Evolutionary conservation across 257 asterid genomes (phyloP).

Genomic region (Jasminum sambac): DNA sequence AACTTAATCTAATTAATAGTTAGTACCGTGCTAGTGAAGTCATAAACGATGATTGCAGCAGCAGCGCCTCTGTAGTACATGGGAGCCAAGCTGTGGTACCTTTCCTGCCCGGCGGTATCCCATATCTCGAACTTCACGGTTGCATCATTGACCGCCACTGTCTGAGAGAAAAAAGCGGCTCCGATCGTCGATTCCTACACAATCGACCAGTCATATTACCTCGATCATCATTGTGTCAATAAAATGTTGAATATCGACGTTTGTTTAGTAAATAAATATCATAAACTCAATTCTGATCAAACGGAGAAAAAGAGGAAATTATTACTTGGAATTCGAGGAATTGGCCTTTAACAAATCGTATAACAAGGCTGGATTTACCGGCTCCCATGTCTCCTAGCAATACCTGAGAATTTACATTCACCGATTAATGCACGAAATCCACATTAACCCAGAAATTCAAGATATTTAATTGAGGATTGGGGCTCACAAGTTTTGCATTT

Average conservation of each 20-base stretch:
- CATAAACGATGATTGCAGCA: conserved; percentile 92
- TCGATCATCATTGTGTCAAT: neutral
- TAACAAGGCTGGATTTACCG: conserved; percentile 90
- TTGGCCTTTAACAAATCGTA: conserved; percentile 93
- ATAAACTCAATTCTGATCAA: neutral
- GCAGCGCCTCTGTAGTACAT: conserved; percentile 99
- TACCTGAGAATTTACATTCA: conserved; percentile 47
- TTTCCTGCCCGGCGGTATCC: conserved; percentile 99
- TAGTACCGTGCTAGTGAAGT: conserved; percentile 88
- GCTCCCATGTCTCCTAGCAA: conserved; percentile 95
- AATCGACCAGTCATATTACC: neutral
- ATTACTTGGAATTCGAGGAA: conserved; percentile 84
- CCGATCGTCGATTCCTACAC: conserved; percentile 94
- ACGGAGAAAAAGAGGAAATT: neutral
- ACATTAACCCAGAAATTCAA: conserved; percentile 13
- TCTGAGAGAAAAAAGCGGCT: conserved; percentile 90
- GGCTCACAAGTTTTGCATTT: conserved; percentile 77
- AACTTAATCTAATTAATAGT: neutral
- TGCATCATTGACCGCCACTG: conserved; percentile 72
- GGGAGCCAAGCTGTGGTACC: conserved; percentile 98
- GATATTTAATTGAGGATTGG: neutral
- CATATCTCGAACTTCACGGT: conserved; percentile 97
- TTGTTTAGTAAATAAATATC: neutral
- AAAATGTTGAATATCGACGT: conserved; percentile 9
- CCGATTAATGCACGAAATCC: neutral